These are phyloP conservation scores for Capronia epimyces DNA, from an alignment of 2,329 filamentous ascomycete species.

Conservation along the genomic window DNA sequence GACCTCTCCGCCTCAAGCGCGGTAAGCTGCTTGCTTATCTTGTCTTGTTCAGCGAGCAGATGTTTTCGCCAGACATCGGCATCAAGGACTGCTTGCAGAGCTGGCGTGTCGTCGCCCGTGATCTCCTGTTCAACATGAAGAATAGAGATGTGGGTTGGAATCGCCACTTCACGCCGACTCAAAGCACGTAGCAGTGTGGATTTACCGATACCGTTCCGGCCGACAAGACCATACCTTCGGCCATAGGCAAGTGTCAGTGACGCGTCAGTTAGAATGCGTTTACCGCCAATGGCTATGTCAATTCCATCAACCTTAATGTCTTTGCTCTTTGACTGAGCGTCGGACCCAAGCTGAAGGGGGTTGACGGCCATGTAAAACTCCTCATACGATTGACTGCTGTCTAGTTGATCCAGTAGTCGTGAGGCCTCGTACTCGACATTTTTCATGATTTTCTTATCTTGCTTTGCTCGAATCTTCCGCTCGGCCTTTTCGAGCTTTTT, in stretches of 20 bases:
- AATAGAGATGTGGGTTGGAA: conserved; percentile 97
- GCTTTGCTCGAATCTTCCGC: conserved; percentile 93
- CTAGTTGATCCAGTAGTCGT: conserved; percentile 73
- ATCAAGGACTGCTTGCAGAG: conserved; percentile 89
- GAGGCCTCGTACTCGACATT: conserved; percentile 97
- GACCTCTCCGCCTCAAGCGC: conserved; percentile 72
- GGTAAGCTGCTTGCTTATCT: conserved; percentile 70
- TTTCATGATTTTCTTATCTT: conserved; percentile 98
- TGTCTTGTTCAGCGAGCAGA: conserved; percentile 79
- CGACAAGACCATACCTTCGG: conserved; percentile 90
- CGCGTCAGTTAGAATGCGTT: conserved; percentile 85
- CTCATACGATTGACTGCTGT: conserved; percentile 86
- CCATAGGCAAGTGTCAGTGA: conserved; percentile 86
- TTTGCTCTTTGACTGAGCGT: conserved; percentile 78
- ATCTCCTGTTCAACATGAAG: conserved; percentile 99
- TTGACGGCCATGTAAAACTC: conserved; percentile 99
- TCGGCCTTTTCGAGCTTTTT: conserved; percentile 99
- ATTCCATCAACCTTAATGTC: conserved; percentile 97
- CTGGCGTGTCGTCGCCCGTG: conserved; percentile 88
- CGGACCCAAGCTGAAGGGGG: conserved; percentile 76
- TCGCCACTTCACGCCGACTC: conserved; percentile 85
- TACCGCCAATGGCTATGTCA: conserved; percentile 85
- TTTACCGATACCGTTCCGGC: conserved; percentile 98
- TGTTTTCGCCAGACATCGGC: conserved; percentile 99
- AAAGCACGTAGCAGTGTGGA: conserved; percentile 89